Conservation (phyloP, 495 filamentous ascomycete genomes). For the Letharia lupina region DNA sequence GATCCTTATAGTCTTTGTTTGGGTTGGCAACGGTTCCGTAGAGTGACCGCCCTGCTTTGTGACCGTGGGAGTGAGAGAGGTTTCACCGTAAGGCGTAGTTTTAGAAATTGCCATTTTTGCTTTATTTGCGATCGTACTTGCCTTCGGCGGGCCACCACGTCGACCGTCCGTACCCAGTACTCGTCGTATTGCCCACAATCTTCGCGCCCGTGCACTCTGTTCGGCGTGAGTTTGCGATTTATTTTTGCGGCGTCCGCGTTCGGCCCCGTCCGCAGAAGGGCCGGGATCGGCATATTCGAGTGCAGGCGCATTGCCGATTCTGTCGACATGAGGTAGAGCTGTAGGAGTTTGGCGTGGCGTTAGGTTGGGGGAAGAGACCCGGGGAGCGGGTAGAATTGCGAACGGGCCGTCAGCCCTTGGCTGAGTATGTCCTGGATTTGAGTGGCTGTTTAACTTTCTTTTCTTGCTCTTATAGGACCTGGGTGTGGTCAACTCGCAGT, state of each 20-base stretch:
- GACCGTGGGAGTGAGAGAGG: background rate
- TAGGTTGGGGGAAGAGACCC: background rate
- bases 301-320: background rate
- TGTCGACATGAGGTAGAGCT: background rate
- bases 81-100: background rate
- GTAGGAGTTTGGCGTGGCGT: background rate
- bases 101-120: background rate
- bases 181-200: conserved; percentile 9
- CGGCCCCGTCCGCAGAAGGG: background rate
- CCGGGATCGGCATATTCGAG: background rate
- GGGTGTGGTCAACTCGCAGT: background rate
- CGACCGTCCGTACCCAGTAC: conserved; percentile 8
- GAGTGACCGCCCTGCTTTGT: background rate
- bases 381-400: background rate
- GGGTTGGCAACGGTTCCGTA: background rate
- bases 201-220: conserved; percentile 6
- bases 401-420: background rate
- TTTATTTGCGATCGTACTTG: conserved; percentile 3
- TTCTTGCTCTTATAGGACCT: background rate
- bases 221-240: background rate
- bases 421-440: background rate
- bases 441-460: background rate
- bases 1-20: background rate
- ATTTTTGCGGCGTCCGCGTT: background rate
- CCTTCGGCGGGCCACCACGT: conserved; percentile 6